Percentiles rank a stretch among this genome's conserved stretches.
These are phyloP conservation scores for Datisca glomerata DNA, from an alignment of 306 rosid species.

Conservation along the genomic window DNA sequence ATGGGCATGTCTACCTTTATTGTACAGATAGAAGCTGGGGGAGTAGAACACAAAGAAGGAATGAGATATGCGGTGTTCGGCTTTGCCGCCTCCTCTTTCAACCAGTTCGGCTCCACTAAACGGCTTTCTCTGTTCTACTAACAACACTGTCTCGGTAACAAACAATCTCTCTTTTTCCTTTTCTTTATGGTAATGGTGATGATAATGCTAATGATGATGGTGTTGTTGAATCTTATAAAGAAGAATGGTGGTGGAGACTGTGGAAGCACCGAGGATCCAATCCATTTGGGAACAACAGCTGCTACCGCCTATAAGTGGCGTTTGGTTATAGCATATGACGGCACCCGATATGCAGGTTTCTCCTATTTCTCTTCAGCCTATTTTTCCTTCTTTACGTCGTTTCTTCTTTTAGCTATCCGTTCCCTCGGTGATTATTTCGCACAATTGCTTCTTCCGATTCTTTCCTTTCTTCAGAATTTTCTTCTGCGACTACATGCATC, in stretches of 20 bases:
- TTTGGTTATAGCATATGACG: conserved; percentile 66
- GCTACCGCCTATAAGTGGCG: conserved; percentile 62
- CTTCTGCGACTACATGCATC: no score
- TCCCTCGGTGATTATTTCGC: no score
- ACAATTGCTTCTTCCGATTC: no score
- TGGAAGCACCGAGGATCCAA: conserved; percentile 12
- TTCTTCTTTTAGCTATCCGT: background rate
- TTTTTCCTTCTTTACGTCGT: background rate
- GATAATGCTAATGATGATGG: background rate
- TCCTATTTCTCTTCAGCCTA: background rate
- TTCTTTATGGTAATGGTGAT: background rate
- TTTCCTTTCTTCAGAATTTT: no score
- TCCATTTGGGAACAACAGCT: conserved; percentile 8
- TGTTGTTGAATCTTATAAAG: background rate
- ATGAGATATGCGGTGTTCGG: conserved; percentile 1
- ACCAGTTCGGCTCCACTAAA: background rate
- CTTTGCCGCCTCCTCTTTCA: background rate
- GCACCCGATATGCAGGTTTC: conserved; percentile 65
- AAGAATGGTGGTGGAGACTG: conserved; percentile 7
- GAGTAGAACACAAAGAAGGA: no score
- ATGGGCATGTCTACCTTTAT: no score
- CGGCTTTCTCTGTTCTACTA: background rate
- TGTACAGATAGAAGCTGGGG: no score
- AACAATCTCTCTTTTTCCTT: background rate
- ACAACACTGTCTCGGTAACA: conserved; percentile 3